These are phyloP conservation scores for Claviceps capensis DNA, from an alignment of 2,329 filamentous ascomycete species.

Conservation along the genomic window DNA sequence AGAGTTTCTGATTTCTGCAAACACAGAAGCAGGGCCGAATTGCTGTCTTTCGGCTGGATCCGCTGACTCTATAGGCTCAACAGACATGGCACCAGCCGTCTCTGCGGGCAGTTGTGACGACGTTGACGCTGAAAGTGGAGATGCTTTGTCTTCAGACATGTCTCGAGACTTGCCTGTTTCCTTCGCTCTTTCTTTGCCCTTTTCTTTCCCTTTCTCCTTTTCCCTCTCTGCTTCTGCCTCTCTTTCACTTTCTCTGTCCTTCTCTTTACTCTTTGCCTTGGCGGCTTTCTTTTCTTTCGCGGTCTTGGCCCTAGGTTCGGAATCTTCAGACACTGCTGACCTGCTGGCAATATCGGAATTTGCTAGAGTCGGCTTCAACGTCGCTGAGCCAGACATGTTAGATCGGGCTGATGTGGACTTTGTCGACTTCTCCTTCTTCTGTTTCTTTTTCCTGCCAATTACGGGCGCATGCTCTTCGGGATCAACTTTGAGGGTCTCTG, in stretches of 20 bases:
- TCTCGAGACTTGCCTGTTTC: constrained; percentile 3
- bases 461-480: constrained; percentile 55
- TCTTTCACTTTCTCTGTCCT: constrained; percentile 7
- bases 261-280: constrained; percentile 18
- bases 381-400: background rate
- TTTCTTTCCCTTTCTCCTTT: constrained; percentile 1
- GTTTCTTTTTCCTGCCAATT: constrained; percentile 70
- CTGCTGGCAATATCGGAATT: background rate
- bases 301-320: constrained; percentile 16
- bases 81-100: constrained; percentile 9
- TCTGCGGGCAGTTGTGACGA: constrained; percentile 5
- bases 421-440: constrained; percentile 55
- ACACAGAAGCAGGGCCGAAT: constrained; percentile 20
- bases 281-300: constrained; percentile 17
- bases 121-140: constrained; percentile 4
- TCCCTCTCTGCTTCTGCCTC: constrained; percentile 2
- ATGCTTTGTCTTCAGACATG: constrained; percentile 1
- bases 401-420: constrained; percentile 11
- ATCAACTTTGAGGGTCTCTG: constrained; percentile 36
- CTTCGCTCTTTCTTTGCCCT: background rate
- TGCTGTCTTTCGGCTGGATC: constrained; percentile 17
- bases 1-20: constrained; percentile 20
- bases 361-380: background rate
- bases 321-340: constrained; percentile 5
- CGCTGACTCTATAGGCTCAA: constrained; percentile 7